A percentile compares a stretch with the other conserved stretches of the same genome.
Conservation (phyloP, 192 early-diverging fungal genomes). For the Coemansia umbellata region DNA sequence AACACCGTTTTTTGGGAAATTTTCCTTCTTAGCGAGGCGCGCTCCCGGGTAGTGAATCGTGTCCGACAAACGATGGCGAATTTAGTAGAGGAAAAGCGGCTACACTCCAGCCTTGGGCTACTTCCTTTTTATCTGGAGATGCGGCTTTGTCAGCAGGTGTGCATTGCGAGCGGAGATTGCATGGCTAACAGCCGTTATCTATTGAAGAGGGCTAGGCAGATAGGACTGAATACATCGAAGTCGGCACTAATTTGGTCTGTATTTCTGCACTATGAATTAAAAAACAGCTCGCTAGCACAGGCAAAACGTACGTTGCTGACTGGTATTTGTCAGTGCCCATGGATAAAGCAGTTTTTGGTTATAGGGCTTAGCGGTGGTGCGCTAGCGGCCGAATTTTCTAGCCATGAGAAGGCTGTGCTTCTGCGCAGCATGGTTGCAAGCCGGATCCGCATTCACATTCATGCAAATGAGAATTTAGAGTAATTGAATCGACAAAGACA, state of each 20-base stretch:
- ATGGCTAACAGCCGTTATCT: neutral
- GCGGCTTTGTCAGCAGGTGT: neutral
- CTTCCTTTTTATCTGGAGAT: neutral
- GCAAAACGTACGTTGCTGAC: constrained; percentile 8
- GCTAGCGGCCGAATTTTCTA: constrained; percentile 2
- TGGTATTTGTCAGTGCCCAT: constrained; percentile 20
- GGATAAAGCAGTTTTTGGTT: constrained; percentile 33
- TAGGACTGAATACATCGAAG: neutral
- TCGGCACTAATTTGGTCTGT: constrained; percentile 14
- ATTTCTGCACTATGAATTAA: constrained; percentile 9
- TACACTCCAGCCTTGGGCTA: neutral
- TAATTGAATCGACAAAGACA: neutral
- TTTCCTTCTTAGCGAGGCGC: constrained; percentile 10
- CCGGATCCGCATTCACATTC: constrained; percentile 15
- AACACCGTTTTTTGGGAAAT: constrained; percentile 34
- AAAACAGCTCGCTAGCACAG: neutral
- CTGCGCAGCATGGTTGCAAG: constrained; percentile 18
- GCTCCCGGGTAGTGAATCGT: neutral
- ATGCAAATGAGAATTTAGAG: neutral
- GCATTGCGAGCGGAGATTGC: neutral
- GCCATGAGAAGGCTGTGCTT: constrained; percentile 3
- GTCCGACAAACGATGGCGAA: neutral
- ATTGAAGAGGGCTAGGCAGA: constrained; percentile 6
- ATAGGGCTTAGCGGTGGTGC: constrained; percentile 1
- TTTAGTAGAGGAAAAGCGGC: neutral